These are phyloP conservation scores for Ceratonia siliqua DNA, from an alignment of 306 rosid species.

Conservation along the genomic window DNA sequence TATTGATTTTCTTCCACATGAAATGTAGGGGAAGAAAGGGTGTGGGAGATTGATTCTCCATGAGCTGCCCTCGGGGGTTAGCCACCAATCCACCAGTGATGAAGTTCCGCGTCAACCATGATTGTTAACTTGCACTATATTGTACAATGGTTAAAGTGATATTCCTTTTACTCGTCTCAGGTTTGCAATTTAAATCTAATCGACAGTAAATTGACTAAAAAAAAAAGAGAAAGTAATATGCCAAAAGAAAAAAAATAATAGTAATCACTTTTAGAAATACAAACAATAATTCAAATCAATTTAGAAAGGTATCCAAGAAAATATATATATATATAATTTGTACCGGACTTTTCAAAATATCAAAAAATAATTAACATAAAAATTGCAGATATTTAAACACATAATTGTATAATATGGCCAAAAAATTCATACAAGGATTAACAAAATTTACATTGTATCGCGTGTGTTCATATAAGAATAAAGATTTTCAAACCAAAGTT, in stretches of 20 bases:
- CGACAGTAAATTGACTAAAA: no score
- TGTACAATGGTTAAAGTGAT: not conserved
- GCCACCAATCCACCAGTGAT: no score
- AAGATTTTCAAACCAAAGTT: not conserved
- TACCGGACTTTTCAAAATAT: no score
- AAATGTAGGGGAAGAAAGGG: conserved; percentile 47
- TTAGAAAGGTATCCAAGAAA: no score
- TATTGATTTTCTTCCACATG: conserved; percentile 22
- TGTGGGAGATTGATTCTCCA: conserved; percentile 34
- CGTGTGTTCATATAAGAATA: not conserved
- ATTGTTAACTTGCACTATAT: not conserved
- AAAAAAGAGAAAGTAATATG: not conserved
- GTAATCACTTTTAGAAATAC: no score
- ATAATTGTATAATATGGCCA: not conserved
- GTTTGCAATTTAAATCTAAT: no score
- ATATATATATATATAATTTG: no score
- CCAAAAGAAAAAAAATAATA: not conserved
- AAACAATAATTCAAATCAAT: no score
- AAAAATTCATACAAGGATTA: not conserved
- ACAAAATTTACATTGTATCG: not conserved
- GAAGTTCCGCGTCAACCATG: not conserved
- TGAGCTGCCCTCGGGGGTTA: not conserved
- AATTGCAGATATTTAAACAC: not conserved
- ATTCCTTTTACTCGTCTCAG: no score
- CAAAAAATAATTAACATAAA: no score